These are phyloP conservation scores for Ophiostoma ips DNA, from an alignment of 2,329 filamentous ascomycete genomes.

Conservation along the genomic window DNA sequence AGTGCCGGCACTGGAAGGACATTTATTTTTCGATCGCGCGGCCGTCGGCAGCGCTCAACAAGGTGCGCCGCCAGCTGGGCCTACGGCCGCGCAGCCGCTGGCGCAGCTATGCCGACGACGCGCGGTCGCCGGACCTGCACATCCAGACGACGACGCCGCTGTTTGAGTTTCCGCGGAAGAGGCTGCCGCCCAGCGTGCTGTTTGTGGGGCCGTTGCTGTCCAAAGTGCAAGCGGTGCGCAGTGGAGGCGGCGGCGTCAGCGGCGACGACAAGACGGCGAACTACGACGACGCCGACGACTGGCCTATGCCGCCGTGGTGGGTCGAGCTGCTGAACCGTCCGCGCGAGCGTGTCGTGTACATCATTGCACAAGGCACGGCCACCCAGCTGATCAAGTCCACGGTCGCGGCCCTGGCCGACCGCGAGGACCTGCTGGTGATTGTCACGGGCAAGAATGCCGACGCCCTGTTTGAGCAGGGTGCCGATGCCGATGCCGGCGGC, in stretches of 20 bases:
- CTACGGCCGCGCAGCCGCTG: conserved; percentile 18
- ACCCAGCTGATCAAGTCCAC: conserved; percentile 12
- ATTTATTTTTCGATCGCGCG: conserved; percentile 8
- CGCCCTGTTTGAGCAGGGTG: conserved; percentile 1
- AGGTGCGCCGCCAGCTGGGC: conserved; percentile 19
- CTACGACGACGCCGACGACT: neutral
- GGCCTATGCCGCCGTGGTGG: conserved; percentile 13
- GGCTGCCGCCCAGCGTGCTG: conserved; percentile 7
- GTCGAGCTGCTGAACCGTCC: conserved; percentile 14
- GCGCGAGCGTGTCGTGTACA: conserved; percentile 12
- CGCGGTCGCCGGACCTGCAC: conserved; percentile 21
- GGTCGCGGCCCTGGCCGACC: conserved; percentile 8
- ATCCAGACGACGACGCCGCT: conserved; percentile 19
- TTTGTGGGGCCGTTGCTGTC: conserved; percentile 11
- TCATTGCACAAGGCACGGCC: conserved; percentile 15
- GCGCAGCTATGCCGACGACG: conserved; percentile 23
- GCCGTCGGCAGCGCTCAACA: conserved; percentile 20
- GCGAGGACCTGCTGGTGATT: conserved; percentile 8
- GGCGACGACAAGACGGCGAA: neutral
- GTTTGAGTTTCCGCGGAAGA: conserved; percentile 14
- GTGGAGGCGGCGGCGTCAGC: neutral
- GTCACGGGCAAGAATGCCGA: conserved; percentile 10
- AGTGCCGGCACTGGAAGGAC: conserved; percentile 15
- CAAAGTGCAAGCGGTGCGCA: neutral
- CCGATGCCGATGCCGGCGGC: neutral